Conservation (phyloP, 108 stramenopile species). For the Nannochloropsis oceanica region DNA sequence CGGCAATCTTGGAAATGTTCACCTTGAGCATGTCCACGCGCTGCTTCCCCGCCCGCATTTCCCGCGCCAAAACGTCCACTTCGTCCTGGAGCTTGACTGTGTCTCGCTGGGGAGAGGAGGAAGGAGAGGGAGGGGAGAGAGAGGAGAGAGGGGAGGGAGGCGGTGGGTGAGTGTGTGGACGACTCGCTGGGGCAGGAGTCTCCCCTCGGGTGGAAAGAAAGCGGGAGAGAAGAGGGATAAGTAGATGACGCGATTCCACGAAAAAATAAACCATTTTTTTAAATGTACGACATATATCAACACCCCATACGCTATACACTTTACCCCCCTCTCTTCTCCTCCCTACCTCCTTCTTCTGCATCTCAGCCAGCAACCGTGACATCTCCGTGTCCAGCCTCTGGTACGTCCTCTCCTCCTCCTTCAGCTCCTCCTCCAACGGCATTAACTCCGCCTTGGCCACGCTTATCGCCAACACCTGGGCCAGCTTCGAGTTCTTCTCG, state of each 20-base stretch:
- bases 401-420: slow-evolving; percentile 1
- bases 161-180: background rate
- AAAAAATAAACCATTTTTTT: background rate
- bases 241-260: background rate
- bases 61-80: background rate
- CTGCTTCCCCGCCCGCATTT: background rate
- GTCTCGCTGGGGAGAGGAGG: background rate
- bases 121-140: background rate
- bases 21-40: background rate
- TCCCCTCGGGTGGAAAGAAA: background rate
- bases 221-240: background rate
- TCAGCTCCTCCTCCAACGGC: slow-evolving; percentile 2
- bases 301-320: background rate
- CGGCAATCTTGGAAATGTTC: background rate
- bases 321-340: background rate
- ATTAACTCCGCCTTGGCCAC: slow-evolving; percentile 37
- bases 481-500: slow-evolving; percentile 25
- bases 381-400: slow-evolving; percentile 12
- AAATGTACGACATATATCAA: background rate
- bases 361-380: slow-evolving; percentile 10
- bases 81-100: background rate
- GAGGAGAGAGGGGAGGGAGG: background rate
- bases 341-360: slow-evolving; percentile 24
- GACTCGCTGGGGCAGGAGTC: no score
- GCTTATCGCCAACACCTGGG: slow-evolving; percentile 42